Base-by-base conservation (phyloP, 139 green algal genomes). In the Marvania coccoides region DNA sequence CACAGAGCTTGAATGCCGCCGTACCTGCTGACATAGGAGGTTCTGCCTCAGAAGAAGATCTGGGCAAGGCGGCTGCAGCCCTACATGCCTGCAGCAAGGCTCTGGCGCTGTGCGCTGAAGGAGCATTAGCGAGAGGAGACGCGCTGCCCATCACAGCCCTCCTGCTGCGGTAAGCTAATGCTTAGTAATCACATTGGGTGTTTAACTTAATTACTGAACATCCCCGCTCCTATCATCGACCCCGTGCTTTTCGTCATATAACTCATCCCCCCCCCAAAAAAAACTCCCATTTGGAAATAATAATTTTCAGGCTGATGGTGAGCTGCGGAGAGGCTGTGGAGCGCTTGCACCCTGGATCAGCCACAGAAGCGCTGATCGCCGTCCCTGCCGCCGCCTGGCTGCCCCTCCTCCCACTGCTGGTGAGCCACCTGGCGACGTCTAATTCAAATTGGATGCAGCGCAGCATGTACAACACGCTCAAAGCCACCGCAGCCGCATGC, bases 341-440 rank as follows among this genome's bases (percentile, higher is more conserved):
- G 14, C 3, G 5, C 23, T 38, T 9, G 24, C 30, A n/a, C 26
- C 19, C 45, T 12, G 38, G 54, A 19, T 19, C 63, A 28, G 64
- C 60, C 19, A 10, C 31, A 42, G 24, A 14, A 19, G 37, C 37
- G 14, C 54, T 71, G 6, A n/a, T 13, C 1, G 9, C 30, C 39
- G 14, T 76, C 35, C 58, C 81, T 31, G 70, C 79, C 5, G 33
- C 47, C 1, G 64, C 51, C 0, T 88, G 84, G 84, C 67, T 76
- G 33, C 64, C 72, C 14, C 40, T 83, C 19, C 59, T 73, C 4
- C 75, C 82, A 5, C 84, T 88, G 75, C 80, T 90, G 35, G 60
- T 90, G 13, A 77, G 71, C 3, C 58, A 76, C 63, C 72, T 90
- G 53, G 54, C 69, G 31, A 30, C 33, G 4, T 9, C 4, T 45